These are phyloP conservation scores for Hirschioporus abietinus DNA, from an alignment of 768 basidiomycete genomes.

Conservation along the genomic window DNA sequence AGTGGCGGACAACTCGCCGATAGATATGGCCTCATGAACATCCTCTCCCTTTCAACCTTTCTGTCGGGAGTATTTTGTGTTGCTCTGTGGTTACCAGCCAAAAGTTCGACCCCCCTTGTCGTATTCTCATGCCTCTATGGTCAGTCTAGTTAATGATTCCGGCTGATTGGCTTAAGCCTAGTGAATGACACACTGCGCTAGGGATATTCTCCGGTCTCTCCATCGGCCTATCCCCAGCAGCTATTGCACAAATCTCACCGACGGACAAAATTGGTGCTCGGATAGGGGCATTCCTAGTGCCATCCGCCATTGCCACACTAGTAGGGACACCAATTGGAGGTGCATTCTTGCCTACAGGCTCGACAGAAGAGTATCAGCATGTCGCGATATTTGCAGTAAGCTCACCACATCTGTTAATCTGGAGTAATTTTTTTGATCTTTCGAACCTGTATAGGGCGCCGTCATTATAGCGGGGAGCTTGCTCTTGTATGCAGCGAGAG, in stretches of 20 bases:
- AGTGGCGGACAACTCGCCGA: background rate
- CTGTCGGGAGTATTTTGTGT: conserved; percentile 20
- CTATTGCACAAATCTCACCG: conserved; percentile 20
- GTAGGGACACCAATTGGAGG: conserved; percentile 21
- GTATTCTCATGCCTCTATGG: conserved; percentile 23
- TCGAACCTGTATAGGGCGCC: background rate
- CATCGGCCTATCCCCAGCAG: conserved; percentile 9
- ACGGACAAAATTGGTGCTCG: conserved; percentile 23
- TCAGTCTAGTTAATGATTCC: background rate
- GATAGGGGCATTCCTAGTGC: conserved; percentile 21
- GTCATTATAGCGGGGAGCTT: background rate
- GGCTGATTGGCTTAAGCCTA: background rate
- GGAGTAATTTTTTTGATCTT: too few species aligned
- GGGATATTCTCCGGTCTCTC: background rate
- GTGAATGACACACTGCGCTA: background rate
- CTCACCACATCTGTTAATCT: background rate
- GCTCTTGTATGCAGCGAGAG: background rate
- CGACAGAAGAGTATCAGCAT: background rate
- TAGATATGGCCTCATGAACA: conserved; percentile 17
- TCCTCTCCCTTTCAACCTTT: conserved; percentile 14
- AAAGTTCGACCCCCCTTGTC: conserved; percentile 18
- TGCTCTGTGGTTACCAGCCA: conserved; percentile 21
- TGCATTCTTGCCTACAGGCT: conserved; percentile 15
- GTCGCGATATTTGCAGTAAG: background rate
- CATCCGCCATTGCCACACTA: conserved; percentile 17